Conservation (phyloP, 2,329 filamentous ascomycete species). For the Cadophora malorum region DNA sequence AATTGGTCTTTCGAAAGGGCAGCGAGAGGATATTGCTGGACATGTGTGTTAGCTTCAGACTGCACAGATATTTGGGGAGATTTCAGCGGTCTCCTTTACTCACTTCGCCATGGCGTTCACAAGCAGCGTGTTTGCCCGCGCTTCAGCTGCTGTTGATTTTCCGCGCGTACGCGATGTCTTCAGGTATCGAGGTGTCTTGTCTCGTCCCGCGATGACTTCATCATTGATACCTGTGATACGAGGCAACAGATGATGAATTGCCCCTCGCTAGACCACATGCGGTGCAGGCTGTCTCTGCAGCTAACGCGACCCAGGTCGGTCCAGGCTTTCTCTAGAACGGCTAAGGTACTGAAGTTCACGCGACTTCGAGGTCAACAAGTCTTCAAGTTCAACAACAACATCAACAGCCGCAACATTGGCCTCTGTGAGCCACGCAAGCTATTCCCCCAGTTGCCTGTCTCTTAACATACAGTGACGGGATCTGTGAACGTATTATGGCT, state of each 20-base stretch:
- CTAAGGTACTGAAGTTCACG: neutral
- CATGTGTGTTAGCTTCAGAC: constrained; percentile 10
- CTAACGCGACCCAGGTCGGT: too few species aligned
- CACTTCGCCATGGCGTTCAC: constrained; percentile 16
- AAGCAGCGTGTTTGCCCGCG: neutral
- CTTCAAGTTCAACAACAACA: neutral
- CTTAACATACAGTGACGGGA: neutral
- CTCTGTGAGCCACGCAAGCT: neutral
- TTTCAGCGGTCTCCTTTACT: neutral
- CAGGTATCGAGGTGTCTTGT: neutral
- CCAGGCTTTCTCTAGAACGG: too few species aligned
- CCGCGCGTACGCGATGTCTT: neutral
- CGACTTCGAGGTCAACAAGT: neutral
- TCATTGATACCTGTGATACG: neutral
- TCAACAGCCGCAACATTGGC: neutral
- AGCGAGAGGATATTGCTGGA: constrained; percentile 46
- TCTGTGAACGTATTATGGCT: neutral
- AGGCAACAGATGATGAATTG: neutral
- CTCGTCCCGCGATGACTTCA: constrained; percentile 13
- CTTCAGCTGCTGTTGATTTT: neutral
- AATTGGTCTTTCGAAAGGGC: constrained; percentile 85
- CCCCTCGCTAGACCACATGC: constrained; percentile 3
- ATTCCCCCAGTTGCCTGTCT: neutral
- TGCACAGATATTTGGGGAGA: neutral
- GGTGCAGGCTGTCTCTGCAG: neutral